Evolutionary conservation across 2,329 filamentous ascomycete species (phyloP).

Genomic region (Bipolaris zeicola): DNA sequence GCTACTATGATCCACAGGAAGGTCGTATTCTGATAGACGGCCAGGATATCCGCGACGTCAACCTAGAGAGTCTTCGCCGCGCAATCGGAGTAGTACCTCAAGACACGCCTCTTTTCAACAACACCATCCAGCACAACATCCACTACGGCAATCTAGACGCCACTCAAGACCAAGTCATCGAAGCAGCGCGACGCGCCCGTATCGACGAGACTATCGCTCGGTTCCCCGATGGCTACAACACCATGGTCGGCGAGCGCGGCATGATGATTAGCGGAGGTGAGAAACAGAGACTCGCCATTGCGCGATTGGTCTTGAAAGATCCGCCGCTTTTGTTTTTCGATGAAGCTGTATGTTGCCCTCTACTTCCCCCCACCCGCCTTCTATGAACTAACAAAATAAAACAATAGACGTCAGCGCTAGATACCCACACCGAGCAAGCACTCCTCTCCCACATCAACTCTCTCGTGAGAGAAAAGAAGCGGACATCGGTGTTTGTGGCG

Average conservation of each 20-base stretch:
- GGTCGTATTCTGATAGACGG: constrained; percentile 90
- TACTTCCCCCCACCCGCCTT: not conserved
- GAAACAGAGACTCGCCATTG: constrained; percentile 88
- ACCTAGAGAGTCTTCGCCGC: constrained; percentile 78
- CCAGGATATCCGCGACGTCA: constrained; percentile 86
- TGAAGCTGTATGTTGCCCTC: constrained; percentile 67
- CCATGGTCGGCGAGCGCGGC: constrained; percentile 89
- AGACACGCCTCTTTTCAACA: constrained; percentile 96
- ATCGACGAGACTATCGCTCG: constrained; percentile 75
- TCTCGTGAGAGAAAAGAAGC: constrained; percentile 82
- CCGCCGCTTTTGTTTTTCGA: constrained; percentile 92
- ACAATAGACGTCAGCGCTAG: constrained; percentile 75
- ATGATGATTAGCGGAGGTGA: constrained; percentile 97
- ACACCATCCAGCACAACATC: constrained; percentile 95
- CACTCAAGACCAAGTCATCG: constrained; percentile 71
- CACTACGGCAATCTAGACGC: constrained; percentile 86
- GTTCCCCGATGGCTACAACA: constrained; percentile 88
- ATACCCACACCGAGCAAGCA: constrained; percentile 91
- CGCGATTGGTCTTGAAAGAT: constrained; percentile 83
- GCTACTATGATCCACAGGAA: constrained; percentile 86
- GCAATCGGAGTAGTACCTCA: constrained; percentile 96
- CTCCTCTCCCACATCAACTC: constrained; percentile 91
- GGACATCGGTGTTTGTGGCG: constrained; percentile 94
- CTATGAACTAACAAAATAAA: not conserved
- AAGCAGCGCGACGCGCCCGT: constrained; percentile 79